Evolutionary conservation across 1,284 basidiomycete species (phyloP).

Genomic region (Caloboletus firmus): DNA sequence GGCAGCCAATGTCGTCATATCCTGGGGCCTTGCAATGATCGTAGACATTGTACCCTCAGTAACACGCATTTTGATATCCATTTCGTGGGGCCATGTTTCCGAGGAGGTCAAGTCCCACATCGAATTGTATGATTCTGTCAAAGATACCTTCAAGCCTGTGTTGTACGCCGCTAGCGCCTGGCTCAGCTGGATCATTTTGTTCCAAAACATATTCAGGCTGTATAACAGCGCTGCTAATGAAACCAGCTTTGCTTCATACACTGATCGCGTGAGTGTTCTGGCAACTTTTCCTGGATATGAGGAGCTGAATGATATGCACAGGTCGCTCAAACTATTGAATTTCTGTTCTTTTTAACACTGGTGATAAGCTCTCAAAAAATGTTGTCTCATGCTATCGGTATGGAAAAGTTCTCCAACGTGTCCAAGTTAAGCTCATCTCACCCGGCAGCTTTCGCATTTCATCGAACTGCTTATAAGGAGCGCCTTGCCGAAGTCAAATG

Average conservation of each 20-base stretch:
- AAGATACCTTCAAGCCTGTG: slow-evolving; percentile 64
- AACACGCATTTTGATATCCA: slow-evolving; percentile 50
- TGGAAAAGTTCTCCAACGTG: background rate
- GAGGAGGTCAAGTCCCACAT: slow-evolving; percentile 63
- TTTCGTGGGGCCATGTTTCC: slow-evolving; percentile 72
- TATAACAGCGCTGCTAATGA: slow-evolving; percentile 44
- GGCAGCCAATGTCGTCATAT: slow-evolving; percentile 69
- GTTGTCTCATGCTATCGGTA: slow-evolving; percentile 61
- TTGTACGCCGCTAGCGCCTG: slow-evolving; percentile 66
- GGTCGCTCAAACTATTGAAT: slow-evolving; percentile 61
- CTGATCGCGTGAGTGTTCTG: slow-evolving; percentile 36
- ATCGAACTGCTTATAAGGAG: slow-evolving; percentile 73
- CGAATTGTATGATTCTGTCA: slow-evolving; percentile 68
- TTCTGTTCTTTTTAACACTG: slow-evolving; percentile 68
- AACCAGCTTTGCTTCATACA: slow-evolving; percentile 55
- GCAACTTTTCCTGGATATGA: background rate
- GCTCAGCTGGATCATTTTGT: slow-evolving; percentile 72
- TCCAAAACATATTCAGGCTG: slow-evolving; percentile 58
- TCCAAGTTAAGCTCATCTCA: slow-evolving; percentile 10
- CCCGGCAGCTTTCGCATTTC: slow-evolving; percentile 63
- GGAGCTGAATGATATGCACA: slow-evolving; percentile 17
- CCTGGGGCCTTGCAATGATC: slow-evolving; percentile 72
- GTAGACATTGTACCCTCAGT: slow-evolving; percentile 64
- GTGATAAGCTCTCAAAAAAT: slow-evolving; percentile 61
- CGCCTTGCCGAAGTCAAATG: slow-evolving; percentile 59